Percentiles rank a stretch among this genome's conserved stretches.
Evolutionary conservation across 768 basidiomycete species (phyloP).

Genomic region (Strobilomyces echinocephalus): DNA sequence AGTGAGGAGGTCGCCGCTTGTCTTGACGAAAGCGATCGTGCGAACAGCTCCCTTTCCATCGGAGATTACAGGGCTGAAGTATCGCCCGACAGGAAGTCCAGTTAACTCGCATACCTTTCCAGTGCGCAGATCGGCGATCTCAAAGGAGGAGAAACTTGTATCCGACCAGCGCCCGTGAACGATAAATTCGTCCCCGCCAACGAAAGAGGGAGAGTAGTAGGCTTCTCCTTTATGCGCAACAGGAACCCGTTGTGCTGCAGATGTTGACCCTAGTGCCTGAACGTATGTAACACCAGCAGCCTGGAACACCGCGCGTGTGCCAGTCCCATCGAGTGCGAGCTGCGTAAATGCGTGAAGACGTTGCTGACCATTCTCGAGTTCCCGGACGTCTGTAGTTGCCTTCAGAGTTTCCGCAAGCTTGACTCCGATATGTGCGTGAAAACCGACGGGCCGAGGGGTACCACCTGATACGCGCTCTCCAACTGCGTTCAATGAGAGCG

Average conservation of each 20-base stretch:
- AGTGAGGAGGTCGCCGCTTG: constrained; percentile 52
- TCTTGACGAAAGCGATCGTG: constrained; percentile 61
- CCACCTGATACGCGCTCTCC: constrained; percentile 47
- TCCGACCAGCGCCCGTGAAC: constrained; percentile 71
- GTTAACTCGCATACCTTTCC: constrained; percentile 44
- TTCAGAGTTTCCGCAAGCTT: constrained; percentile 56
- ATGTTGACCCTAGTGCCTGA: constrained; percentile 23
- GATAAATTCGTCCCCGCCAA: constrained; percentile 40
- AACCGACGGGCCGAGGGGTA: constrained; percentile 47
- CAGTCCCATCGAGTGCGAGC: constrained; percentile 51
- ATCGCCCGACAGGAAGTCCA: constrained; percentile 61
- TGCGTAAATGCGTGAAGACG: constrained; percentile 61
- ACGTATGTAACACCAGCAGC: constrained; percentile 48
- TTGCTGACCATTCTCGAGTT: constrained; percentile 51
- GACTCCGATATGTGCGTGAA: constrained; percentile 60
- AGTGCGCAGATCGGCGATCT: constrained; percentile 51
- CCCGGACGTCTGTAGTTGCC: constrained; percentile 46
- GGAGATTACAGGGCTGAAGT: constrained; percentile 56
- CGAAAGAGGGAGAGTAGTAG: constrained; percentile 67
- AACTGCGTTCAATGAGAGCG: constrained; percentile 33
- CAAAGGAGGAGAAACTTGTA: constrained; percentile 55
- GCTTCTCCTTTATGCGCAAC: constrained; percentile 42
- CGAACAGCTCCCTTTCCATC: constrained; percentile 37
- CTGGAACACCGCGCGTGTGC: constrained; percentile 55
- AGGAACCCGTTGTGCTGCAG: constrained; percentile 40